These are phyloP conservation scores for Rubia yunnanensis DNA, from an alignment of 257 asterid species.

Conservation along the genomic window DNA sequence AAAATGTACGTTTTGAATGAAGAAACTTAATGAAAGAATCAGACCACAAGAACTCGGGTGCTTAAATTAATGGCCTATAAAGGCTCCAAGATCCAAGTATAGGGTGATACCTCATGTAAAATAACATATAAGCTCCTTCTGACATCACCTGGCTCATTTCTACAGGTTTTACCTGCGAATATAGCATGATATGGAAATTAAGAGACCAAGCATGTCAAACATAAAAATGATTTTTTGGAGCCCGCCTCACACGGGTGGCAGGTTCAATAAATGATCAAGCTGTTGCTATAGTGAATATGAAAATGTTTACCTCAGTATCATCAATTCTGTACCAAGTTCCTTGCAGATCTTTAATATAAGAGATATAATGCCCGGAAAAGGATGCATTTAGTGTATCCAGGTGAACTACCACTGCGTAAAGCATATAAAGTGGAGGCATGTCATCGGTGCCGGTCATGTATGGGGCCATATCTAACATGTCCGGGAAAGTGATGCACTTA, in stretches of 20 bases:
- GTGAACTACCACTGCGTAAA: constrained; percentile 80
- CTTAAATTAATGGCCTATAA: background rate
- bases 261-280: background rate
- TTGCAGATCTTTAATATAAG: constrained; percentile 62
- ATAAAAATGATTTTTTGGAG: background rate
- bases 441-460: constrained; percentile 78
- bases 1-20: background rate
- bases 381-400: constrained; percentile 64
- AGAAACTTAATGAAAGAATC: background rate
- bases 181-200: constrained; percentile 7
- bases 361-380: constrained; percentile 70
- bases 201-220: background rate
- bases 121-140: constrained; percentile 79
- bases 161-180: constrained; percentile 57
- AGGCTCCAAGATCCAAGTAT: background rate
- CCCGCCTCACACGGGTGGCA: background rate
- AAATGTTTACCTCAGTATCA: constrained; percentile 58
- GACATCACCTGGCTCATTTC: constrained; percentile 66
- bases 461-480: constrained; percentile 70
- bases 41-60: background rate
- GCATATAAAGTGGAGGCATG: constrained; percentile 69
- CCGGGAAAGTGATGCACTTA: constrained; percentile 76
- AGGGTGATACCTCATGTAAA: constrained; percentile 72
- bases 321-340: constrained; percentile 80
- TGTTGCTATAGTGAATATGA: background rate